These are phyloP conservation scores for Diplogelasinospora grovesii DNA, from an alignment of 495 filamentous ascomycete genomes.

Conservation along the genomic window DNA sequence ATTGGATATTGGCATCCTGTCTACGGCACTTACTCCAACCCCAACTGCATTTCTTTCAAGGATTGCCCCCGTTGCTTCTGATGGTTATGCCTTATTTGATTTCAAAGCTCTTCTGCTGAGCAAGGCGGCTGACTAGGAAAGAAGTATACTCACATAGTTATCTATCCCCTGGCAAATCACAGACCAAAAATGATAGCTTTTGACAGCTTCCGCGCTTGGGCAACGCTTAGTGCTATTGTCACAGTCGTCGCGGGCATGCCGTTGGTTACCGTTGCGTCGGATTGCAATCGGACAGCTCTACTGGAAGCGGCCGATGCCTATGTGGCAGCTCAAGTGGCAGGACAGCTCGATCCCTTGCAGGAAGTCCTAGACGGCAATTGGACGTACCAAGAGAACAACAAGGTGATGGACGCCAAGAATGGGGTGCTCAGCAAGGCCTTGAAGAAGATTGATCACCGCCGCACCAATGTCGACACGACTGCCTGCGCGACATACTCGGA, in stretches of 20 bases:
- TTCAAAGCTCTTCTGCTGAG: too few relatives aligned
- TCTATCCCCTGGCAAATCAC: too few relatives aligned
- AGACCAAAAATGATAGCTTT: slow-evolving; percentile 1
- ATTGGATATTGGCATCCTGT: slow-evolving; percentile 8
- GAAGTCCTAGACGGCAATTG: slow-evolving; percentile 9
- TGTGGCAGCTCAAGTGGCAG: slow-evolving; percentile 33
- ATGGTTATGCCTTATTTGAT: too few relatives aligned
- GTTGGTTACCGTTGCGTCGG: neutral
- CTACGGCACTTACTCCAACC: slow-evolving; percentile 10
- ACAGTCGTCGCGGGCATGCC: neutral
- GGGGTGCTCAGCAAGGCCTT: slow-evolving; percentile 23
- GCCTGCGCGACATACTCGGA: slow-evolving; percentile 34
- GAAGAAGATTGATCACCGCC: slow-evolving; percentile 24
- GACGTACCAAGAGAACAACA: slow-evolving; percentile 24
- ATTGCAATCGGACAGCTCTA: slow-evolving; percentile 16
- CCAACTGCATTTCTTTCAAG: too few relatives aligned
- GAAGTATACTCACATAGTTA: too few relatives aligned
- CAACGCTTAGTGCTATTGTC: neutral
- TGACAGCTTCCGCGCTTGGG: neutral
- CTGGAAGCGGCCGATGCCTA: slow-evolving; percentile 36
- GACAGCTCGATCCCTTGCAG: slow-evolving; percentile 18
- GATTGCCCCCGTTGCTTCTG: too few relatives aligned
- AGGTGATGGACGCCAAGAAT: slow-evolving; percentile 19
- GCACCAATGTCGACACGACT: slow-evolving; percentile 24
- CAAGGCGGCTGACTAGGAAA: too few relatives aligned